Percentiles rank a stretch among this genome's conserved stretches.
Evolutionary conservation across 2,329 filamentous ascomycete species (phyloP).

Genomic region (Colletotrichum cuscutae): DNA sequence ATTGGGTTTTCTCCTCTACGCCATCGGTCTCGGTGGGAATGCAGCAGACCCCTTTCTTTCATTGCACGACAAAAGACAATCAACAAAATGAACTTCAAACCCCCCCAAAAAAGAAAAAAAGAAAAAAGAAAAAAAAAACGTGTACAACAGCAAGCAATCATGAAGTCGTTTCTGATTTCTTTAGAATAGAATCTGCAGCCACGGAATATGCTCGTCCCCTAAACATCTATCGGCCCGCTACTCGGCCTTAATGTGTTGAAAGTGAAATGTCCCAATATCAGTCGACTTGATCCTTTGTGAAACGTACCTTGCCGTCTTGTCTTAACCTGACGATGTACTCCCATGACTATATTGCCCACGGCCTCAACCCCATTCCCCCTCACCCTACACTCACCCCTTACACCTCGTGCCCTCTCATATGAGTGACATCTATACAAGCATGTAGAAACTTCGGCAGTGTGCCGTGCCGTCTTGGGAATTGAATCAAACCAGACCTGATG

Average conservation of each 20-base stretch:
- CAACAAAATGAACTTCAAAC: background rate
- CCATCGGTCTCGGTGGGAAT: constrained; percentile 11
- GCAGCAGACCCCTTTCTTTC: constrained; percentile 3
- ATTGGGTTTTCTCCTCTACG: background rate
- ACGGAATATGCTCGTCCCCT: background rate
- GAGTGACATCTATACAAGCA: background rate
- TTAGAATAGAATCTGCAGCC: constrained; percentile 21
- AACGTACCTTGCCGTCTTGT: background rate
- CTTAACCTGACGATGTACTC: background rate
- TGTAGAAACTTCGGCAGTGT: background rate
- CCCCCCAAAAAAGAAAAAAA: background rate
- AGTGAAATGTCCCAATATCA: background rate
- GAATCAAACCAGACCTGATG: background rate
- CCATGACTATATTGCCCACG: too few species aligned
- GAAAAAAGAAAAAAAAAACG: too few species aligned
- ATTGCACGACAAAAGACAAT: background rate
- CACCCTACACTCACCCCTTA: background rate
- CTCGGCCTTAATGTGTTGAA: background rate
- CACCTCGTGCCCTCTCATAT: background rate
- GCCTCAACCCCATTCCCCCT: too few species aligned
- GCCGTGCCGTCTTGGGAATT: too few species aligned
- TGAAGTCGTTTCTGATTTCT: background rate
- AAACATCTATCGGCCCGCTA: background rate
- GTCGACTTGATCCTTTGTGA: background rate
- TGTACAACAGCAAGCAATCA: constrained; percentile 25